These are phyloP conservation scores for Clonostachys sp. DNA, from an alignment of 2,329 filamentous ascomycete species.

Conservation along the genomic window DNA sequence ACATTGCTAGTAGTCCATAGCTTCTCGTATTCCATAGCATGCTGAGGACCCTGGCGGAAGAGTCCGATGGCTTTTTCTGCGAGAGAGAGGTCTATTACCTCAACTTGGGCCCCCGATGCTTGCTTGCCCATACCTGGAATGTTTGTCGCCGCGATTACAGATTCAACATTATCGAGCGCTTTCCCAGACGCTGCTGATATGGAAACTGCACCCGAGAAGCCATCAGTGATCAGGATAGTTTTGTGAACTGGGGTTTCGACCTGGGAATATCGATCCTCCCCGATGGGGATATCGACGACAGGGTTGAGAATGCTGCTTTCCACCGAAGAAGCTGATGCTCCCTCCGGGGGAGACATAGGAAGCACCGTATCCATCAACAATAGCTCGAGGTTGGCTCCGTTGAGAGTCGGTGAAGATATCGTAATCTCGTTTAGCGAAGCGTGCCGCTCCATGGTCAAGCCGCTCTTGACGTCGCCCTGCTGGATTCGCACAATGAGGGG, in stretches of 20 bases:
- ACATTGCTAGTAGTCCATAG: constrained; percentile 72
- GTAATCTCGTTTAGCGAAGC: constrained; percentile 51
- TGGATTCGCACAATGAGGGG: constrained; percentile 61
- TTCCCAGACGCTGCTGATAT: constrained; percentile 39
- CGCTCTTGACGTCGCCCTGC: constrained; percentile 16
- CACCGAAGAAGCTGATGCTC: constrained; percentile 28
- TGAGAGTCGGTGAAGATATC: constrained; percentile 58
- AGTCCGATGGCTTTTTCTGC: constrained; percentile 59
- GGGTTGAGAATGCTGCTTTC: constrained; percentile 72
- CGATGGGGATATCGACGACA: constrained; percentile 64
- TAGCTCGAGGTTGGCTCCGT: constrained; percentile 61
- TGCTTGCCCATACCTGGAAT: constrained; percentile 37
- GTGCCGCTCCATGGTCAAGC: constrained; percentile 18
- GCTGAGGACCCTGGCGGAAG: constrained; percentile 65
- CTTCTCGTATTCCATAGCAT: constrained; percentile 68
- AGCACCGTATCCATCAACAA: constrained; percentile 47
- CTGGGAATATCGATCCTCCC: constrained; percentile 58
- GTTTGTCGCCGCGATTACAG: constrained; percentile 54
- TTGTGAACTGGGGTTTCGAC: constrained; percentile 82
- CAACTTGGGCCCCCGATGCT: constrained; percentile 34
- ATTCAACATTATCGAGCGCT: constrained; percentile 27
- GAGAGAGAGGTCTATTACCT: constrained; percentile 57
- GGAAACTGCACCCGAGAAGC: constrained; percentile 62
- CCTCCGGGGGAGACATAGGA: constrained; percentile 9
- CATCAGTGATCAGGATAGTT: constrained; percentile 69